Percentiles rank a stretch among this genome's conserved stretches.
Conservation (phyloP, 2,329 filamentous ascomycete genomes). For the Colletotrichum neosansevieriae region DNA sequence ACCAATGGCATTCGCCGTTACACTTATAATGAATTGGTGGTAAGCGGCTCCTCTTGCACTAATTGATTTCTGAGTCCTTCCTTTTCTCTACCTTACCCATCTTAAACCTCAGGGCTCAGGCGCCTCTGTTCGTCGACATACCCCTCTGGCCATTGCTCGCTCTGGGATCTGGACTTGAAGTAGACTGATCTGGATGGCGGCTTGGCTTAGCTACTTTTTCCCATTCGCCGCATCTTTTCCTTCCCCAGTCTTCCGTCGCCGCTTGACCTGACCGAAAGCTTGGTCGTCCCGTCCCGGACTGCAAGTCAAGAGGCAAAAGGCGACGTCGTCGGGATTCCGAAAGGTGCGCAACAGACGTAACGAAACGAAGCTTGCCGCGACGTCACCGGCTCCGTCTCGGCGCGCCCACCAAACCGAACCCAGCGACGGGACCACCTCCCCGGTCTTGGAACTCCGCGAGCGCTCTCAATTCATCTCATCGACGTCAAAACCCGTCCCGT, state of each 20-base stretch:
- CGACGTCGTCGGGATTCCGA: background rate
- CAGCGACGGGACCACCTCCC: background rate
- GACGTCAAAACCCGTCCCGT: background rate
- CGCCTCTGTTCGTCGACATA: background rate
- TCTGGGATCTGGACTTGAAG: background rate
- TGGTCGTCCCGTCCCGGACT: constrained; percentile 6
- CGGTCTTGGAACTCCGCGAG: background rate
- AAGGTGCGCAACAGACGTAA: background rate
- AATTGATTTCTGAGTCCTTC: background rate
- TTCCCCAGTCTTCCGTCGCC: background rate
- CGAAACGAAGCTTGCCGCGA: constrained; percentile 28
- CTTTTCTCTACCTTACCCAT: constrained; percentile 12
- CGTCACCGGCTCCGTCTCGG: constrained; percentile 37
- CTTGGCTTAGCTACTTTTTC: constrained; percentile 5
- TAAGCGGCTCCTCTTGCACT: constrained; percentile 28
- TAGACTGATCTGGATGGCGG: constrained; percentile 8
- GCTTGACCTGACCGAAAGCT: constrained; percentile 7
- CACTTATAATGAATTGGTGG: constrained; percentile 11
- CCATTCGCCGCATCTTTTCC: constrained; percentile 4
- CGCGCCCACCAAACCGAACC: constrained; percentile 12
- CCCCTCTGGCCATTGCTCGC: background rate
- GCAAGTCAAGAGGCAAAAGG: background rate
- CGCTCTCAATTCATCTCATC: background rate
- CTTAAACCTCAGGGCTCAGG: background rate
- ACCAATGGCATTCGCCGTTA: constrained; percentile 27